Conservation (phyloP, 2,329 filamentous ascomycete species). For the Corynespora cassiicola region DNA sequence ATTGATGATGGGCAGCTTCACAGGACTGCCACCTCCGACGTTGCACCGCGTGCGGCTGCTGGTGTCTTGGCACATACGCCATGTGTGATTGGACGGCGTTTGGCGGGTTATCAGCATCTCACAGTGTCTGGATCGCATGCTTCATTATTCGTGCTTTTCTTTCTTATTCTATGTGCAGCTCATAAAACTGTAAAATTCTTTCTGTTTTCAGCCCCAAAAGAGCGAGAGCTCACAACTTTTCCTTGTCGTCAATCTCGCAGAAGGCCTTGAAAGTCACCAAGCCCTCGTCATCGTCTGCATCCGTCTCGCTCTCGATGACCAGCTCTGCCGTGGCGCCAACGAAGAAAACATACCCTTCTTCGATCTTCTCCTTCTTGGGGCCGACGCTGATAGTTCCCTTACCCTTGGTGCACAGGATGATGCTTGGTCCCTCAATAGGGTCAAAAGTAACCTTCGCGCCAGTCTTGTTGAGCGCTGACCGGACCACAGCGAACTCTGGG, state of each 20-base stretch:
- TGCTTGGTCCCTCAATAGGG: constrained; percentile 83
- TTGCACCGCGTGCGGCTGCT: no score
- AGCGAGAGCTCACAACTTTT: constrained; percentile 32
- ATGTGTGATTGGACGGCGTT: no score
- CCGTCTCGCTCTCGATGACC: constrained; percentile 72
- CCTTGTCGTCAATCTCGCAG: constrained; percentile 70
- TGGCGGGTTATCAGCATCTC: no score
- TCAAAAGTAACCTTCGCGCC: constrained; percentile 90
- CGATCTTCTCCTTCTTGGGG: constrained; percentile 73
- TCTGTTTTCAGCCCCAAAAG: no score
- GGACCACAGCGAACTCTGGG: constrained; percentile 91
- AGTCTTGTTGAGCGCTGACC: constrained; percentile 72
- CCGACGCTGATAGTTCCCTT: constrained; percentile 85
- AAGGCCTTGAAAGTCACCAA: constrained; percentile 94
- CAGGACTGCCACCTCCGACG: no score
- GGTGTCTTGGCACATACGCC: no score
- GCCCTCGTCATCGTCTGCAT: constrained; percentile 60
- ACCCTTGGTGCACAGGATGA: constrained; percentile 88
- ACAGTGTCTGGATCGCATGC: no score
- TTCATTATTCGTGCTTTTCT: no score
- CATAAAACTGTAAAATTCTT: no score
- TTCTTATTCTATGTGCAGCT: no score
- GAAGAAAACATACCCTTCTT: constrained; percentile 60
- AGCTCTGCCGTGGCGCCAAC: constrained; percentile 88
- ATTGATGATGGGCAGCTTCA: no score